Evolutionary conservation across 129 eudicot species (phyloP), one percentile per base, ranked within the genome.

Genomic region (Helichrysum umbraculigerum): DNA sequence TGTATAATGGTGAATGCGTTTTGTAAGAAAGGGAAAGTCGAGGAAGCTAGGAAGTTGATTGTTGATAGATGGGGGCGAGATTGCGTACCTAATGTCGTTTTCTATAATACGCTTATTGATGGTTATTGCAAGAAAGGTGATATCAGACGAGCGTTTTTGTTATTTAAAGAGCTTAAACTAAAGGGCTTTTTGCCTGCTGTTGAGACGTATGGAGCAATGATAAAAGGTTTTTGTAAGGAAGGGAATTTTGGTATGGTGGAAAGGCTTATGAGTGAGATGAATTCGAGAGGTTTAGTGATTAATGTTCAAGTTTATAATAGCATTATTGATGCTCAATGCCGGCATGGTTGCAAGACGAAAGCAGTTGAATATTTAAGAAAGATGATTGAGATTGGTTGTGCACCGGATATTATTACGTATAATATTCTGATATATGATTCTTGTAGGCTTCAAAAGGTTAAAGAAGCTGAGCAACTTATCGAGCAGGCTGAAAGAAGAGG

Each of bases 41-140:
- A 91, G 76, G 87, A 91, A 72, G 99, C 84, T 72, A 78, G 77
- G 77, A 86, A 83, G 76, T 69, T 94, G 76, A 87, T 91, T 81
- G 90, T 83, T 84, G 86, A 81, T 57, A 89, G 90, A 75, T 94
- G 99, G 99, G 97, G 96, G 7, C 70, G 70, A 65, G 88, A 84
- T 70, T 89, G 97, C 51, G 71, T 91, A 34, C 99, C 99, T 21
- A 84, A 91, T 76, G 67, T 91, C 34, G 90, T 94, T 69, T 91
- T 94, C 68, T 94, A 91, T 51, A 94, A 94, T 79, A 87, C 72
- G 2, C 91, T 94, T 30, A 86, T 94, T 72, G 87, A 89, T 84
- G 99, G 99, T 20, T 91, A 87, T 74, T 89, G 96, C 78, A 91
- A 78, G 85, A 89, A 71, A 70, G 96, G 97, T 71, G 90, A 89